Evolutionary conservation across 345 rosid genomes (phyloP).

Genomic region (Geranium brycei): DNA sequence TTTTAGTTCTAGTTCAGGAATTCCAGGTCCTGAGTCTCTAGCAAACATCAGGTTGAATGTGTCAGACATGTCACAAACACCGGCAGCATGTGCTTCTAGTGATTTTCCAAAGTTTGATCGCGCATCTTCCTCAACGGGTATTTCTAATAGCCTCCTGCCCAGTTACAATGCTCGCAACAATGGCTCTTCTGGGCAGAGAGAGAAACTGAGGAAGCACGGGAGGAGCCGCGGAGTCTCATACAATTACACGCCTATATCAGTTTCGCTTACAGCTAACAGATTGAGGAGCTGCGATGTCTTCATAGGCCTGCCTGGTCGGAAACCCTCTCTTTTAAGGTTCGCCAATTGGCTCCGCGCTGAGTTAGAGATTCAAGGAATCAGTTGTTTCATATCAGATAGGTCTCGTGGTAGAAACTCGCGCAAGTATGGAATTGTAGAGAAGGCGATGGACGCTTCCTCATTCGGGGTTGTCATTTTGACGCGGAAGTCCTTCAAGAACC

Average conservation of each 20-base stretch:
- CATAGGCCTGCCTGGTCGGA: constrained; percentile 69
- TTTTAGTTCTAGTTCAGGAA: constrained; percentile 41
- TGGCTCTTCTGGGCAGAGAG: constrained; percentile 18
- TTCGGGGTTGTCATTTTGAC: constrained; percentile 74
- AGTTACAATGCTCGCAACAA: constrained; percentile 18
- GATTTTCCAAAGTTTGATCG: constrained; percentile 33
- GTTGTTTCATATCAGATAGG: constrained; percentile 76
- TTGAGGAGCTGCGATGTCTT: constrained; percentile 72
- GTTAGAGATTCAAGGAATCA: constrained; percentile 82
- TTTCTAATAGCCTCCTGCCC: too few relatives aligned
- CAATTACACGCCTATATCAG: constrained; percentile 29
- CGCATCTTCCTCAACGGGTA: constrained; percentile 23
- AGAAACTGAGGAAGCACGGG: constrained; percentile 26
- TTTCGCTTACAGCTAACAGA: constrained; percentile 53
- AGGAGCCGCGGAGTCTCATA: constrained; percentile 26
- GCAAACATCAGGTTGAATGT: constrained; percentile 24
- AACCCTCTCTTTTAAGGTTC: constrained; percentile 63
- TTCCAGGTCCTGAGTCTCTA: constrained; percentile 30
- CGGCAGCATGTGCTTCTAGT: constrained; percentile 21
- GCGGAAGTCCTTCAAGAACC: constrained; percentile 66
- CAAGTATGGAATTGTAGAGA: constrained; percentile 51
- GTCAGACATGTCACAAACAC: constrained; percentile 24
- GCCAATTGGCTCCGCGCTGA: constrained; percentile 86
- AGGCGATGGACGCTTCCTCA: constrained; percentile 77
- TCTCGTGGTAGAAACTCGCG: constrained; percentile 60